Base-by-base conservation (phyloP, 768 basidiomycete species). In the Tulasnella calospora region DNA sequence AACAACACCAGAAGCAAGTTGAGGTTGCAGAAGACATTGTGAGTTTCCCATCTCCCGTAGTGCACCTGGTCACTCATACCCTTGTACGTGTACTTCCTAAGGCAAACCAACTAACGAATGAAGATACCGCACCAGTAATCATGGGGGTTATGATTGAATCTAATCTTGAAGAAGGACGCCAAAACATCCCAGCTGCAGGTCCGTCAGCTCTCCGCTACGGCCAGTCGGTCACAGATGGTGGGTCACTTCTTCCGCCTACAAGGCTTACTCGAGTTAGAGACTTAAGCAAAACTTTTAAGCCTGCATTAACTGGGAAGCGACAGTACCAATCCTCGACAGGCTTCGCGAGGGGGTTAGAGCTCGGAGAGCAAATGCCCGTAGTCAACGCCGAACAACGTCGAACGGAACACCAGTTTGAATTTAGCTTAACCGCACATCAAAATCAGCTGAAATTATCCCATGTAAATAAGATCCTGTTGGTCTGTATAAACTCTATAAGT, bases 121-220 rank as follows among this genome's bases (percentile, higher is more conserved):
- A 88, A 41, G 92, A 94, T 78, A 96, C 94, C 0, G 88, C 90
- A 0, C 82, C 86, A 7, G 86, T 88, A 79, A 95, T 97, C 81
- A 92, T 94, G 89, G 95, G 95, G 70, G 94, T 96, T 76, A 99
- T 98, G 96, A 88, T 99, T 77, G 97, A 98, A 85, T 94, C 93
- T 67, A 96, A 97, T 83, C 87, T 98, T 73, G 87, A 91, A 10
- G 94, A 93, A 76, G 83, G 83, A 79, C 44, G 94, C 73, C 94
- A 96, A 84, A 91, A 94, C 81, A 92, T 96, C 79, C 91, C 94
- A 4, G 82, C 88, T 0, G 87, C 88, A 15, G 95, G 95, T 3
- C 91, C 91, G 0, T 85, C 88, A 9, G 91, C 89, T 15, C 85
- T 97, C 70, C 91, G 88, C 82, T 95, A 94, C 82, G 95, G 95